Conservation (phyloP, 176 grass and related monocot genomes). For the Juncus effusus region DNA sequence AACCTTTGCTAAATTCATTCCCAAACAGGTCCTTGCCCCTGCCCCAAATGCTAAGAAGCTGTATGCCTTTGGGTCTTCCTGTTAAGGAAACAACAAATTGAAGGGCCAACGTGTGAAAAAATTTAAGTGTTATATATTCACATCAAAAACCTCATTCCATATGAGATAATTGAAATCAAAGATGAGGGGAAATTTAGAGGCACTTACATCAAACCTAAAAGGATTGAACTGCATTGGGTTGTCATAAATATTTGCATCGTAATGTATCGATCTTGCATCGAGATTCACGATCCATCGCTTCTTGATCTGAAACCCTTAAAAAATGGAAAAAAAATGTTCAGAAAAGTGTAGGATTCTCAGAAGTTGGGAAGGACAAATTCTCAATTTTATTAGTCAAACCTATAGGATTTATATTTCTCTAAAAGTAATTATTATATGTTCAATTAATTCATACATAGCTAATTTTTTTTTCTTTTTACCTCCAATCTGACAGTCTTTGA, state of each 20-base stretch:
- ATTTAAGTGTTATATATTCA: background rate
- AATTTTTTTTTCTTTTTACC: conserved; percentile 23
- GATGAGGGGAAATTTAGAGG: conserved; percentile 1
- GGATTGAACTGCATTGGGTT: conserved; percentile 65
- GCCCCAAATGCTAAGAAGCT: conserved; percentile 80
- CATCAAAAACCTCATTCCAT: too few relatives aligned
- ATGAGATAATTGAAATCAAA: background rate
- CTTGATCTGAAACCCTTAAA: conserved; percentile 56
- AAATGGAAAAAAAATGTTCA: background rate
- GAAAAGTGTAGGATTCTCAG: background rate
- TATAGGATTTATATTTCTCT: too few relatives aligned
- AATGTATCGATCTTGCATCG: conserved; percentile 72
- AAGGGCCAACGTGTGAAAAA: background rate
- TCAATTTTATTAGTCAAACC: too few relatives aligned
- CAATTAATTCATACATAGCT: conserved; percentile 1
- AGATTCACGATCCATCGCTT: conserved; percentile 88
- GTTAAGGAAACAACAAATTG: background rate
- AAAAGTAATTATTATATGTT: background rate
- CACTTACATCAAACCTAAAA: conserved; percentile 59
- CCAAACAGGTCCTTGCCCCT: conserved; percentile 68
- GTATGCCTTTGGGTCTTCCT: conserved; percentile 53
- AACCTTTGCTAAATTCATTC: conserved; percentile 78
- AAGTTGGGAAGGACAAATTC: too few relatives aligned
- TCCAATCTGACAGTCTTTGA: conserved; percentile 77
- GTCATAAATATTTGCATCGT: conserved; percentile 49